Evolutionary conservation across 2,329 filamentous ascomycete species (phyloP), one percentile per base, ranked within the genome.

Genomic region (Aspergillus melleus): DNA sequence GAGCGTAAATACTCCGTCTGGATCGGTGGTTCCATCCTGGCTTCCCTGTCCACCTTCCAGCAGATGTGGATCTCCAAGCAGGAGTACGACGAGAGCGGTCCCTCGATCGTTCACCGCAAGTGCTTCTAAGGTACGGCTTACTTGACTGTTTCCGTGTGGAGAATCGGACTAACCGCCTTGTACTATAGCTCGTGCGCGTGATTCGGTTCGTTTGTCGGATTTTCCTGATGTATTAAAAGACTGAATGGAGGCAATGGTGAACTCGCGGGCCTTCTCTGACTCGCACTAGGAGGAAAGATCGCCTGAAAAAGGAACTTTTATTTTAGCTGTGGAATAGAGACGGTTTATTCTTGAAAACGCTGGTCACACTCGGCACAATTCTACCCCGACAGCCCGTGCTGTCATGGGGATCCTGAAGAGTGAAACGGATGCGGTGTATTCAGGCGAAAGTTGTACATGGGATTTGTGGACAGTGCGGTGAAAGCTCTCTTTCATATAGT

Each of bases 51-150:
- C 73, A 99, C 95, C 83, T 99, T 99, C 94, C 95, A 99, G 88
- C 95, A 99, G 86, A 99, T 99, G 95, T 99, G 95, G 95, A 98
- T 99, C 89, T 99, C 95, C 76, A 99, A 99, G 92, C 95, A 99
- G 86, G 94, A 98, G 88, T 98, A 98, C 89, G 95, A 99, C 86
- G 95, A 98, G 92, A 95, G 90, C 82, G 94, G 94, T 84, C 95
- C 94, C 76, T 97, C 93, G 78, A 98, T 98, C 79, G 94, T 98
- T 77, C 94, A 98, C 90, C 91, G 93, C 90, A 98, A 97, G 92
- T 97, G 94, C 91, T 97, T 97, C 90, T 97, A 96, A 96, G 89
- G 88, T 75, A 70, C 57, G 64, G 46, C 51, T 8, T 14, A 26
- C 1, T n/a, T 16, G 22, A 8, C 4, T 19, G 3, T 26, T 26